These are phyloP conservation scores for Diutina catenulata DNA, from an alignment of 1,139 yeast species.

Conservation along the genomic window DNA sequence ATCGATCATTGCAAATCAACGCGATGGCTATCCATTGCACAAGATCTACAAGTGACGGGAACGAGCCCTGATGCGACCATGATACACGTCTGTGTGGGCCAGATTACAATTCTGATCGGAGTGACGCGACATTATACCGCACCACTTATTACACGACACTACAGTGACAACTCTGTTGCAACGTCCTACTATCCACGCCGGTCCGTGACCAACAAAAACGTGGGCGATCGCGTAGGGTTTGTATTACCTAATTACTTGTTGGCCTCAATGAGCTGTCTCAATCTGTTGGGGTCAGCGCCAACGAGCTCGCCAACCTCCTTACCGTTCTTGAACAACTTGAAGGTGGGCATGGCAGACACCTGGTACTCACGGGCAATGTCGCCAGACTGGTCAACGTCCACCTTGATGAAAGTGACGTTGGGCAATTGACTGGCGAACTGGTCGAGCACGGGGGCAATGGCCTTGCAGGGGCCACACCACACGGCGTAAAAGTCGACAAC, in stretches of 20 bases:
- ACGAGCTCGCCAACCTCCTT: conserved; percentile 59
- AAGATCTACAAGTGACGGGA: no score
- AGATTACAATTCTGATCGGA: no score
- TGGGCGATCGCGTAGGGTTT: no score
- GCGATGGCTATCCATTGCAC: no score
- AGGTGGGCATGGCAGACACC: conserved; percentile 83
- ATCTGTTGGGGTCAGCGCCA: conserved; percentile 81
- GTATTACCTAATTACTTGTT: conserved; percentile 4
- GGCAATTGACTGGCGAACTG: conserved; percentile 39
- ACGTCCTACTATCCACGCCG: no score
- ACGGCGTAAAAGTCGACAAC: conserved; percentile 81
- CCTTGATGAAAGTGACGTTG: conserved; percentile 62
- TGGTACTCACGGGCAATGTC: conserved; percentile 66
- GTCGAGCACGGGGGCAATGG: conserved; percentile 68
- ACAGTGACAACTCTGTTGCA: no score
- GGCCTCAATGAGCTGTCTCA: conserved; percentile 36
- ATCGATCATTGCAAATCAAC: no score
- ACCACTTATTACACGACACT: no score
- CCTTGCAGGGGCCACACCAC: conserved; percentile 94
- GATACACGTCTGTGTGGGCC: no score
- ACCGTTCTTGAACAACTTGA: conserved; percentile 69
- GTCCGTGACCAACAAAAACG: no score
- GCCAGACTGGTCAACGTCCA: conserved; percentile 72
- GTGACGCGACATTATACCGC: no score
- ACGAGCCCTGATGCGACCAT: no score